Evolutionary conservation across 2,329 filamentous ascomycete species (phyloP).

Genomic region (Dendryphion nanum): DNA sequence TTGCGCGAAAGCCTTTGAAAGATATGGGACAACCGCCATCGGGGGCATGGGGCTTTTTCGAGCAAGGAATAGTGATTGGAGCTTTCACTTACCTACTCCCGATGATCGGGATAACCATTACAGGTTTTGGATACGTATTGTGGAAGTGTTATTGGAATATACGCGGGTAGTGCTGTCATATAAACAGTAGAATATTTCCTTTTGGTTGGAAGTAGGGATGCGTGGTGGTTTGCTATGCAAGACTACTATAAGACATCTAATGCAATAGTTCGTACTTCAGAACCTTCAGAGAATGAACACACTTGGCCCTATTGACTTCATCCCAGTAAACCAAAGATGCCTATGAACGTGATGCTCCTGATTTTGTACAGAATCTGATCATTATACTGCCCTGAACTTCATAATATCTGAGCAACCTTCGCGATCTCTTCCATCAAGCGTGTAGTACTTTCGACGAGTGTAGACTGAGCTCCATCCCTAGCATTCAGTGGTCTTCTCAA

Average conservation of each 20-base stretch:
- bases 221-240: too few species aligned
- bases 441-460: background rate
- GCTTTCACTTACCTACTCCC: background rate
- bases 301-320: too few species aligned
- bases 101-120: background rate
- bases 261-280: too few species aligned
- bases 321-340: too few species aligned
- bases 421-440: background rate
- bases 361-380: too few species aligned
- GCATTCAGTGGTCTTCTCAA: background rate
- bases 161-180: background rate
- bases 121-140: background rate
- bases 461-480: background rate
- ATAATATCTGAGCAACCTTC: background rate
- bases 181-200: too few species aligned
- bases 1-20: background rate
- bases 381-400: too few species aligned
- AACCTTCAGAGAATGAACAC: too few species aligned
- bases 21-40: background rate
- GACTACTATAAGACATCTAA: too few species aligned
- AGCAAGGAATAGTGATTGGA: constrained; percentile 1
- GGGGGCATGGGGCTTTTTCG: constrained; percentile 1
- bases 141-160: background rate
- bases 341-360: too few species aligned
- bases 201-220: too few species aligned